phyloP scores from a whole-genome alignment of 2,329 filamentous ascomycete genomes.

The Hysterium pulicare region DNA sequence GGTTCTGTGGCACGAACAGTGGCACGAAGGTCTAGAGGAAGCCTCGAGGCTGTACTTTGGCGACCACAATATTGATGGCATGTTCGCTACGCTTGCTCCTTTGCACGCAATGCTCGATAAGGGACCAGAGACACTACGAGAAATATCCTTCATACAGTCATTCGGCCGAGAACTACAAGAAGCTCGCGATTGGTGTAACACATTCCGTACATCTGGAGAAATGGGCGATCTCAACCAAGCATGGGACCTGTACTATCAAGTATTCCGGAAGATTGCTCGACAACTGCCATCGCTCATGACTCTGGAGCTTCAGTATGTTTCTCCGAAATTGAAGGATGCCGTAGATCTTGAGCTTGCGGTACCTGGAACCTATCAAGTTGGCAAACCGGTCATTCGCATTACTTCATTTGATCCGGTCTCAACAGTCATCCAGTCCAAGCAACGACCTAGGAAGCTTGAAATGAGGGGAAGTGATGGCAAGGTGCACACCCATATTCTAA shows the following conservation, averaged over 20 bases:
- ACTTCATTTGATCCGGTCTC: constrained; percentile 86
- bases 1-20: constrained; percentile 97
- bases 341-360: constrained; percentile 87
- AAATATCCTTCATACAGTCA: constrained; percentile 96
- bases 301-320: constrained; percentile 94
- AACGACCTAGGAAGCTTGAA: constrained; percentile 85
- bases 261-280: constrained; percentile 91
- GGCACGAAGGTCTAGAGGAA: constrained; percentile 97
- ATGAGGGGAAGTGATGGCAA: constrained; percentile 85
- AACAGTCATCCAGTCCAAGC: constrained; percentile 93
- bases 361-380: constrained; percentile 88
- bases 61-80: constrained; percentile 94
- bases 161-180: constrained; percentile 95
- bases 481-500: constrained; percentile 84
- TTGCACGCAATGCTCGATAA: constrained; percentile 87
- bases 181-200: constrained; percentile 91
- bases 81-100: constrained; percentile 88
- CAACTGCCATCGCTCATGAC: constrained; percentile 91
- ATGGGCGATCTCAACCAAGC: constrained; percentile 94
- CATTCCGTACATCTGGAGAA: constrained; percentile 84
- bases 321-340: constrained; percentile 83
- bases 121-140: constrained; percentile 87
- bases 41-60: constrained; percentile 96
- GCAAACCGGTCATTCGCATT: constrained; percentile 77
- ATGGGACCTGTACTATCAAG: constrained; percentile 98